Percentiles rank a stretch among this genome's conserved stretches.
phyloP scores from a whole-genome alignment of 2,329 filamentous ascomycete species.

The Fusarium sp. region DNA sequence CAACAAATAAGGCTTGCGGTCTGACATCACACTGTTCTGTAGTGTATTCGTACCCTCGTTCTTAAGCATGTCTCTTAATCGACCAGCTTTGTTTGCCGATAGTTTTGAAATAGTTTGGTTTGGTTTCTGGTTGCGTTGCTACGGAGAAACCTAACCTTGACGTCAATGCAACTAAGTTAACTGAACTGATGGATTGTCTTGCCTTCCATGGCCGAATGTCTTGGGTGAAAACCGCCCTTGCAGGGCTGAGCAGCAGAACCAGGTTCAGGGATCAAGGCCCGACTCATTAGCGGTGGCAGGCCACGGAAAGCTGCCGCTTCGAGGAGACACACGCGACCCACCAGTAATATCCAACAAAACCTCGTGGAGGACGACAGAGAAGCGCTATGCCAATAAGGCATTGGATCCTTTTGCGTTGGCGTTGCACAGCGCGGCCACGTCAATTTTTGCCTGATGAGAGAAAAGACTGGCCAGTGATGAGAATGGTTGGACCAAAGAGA shows the following conservation, averaged over 20 bases:
- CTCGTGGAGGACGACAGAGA: slow-evolving; percentile 16
- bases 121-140: slow-evolving; percentile 35
- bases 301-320: slow-evolving; percentile 34
- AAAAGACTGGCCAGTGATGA: neutral
- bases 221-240: slow-evolving; percentile 7
- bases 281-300: slow-evolving; percentile 2
- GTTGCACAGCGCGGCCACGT: slow-evolving; percentile 36
- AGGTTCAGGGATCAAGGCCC: slow-evolving; percentile 13
- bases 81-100: slow-evolving; percentile 6
- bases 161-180: slow-evolving; percentile 16
- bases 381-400: slow-evolving; percentile 20
- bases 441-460: slow-evolving; percentile 12
- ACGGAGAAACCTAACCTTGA: slow-evolving; percentile 22
- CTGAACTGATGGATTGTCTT: neutral
- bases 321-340: slow-evolving; percentile 19
- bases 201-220: neutral
- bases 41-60: neutral
- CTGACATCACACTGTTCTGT: neutral
- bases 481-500: slow-evolving; percentile 6
- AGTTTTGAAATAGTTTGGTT: slow-evolving; percentile 4
- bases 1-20: neutral
- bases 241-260: slow-evolving; percentile 32
- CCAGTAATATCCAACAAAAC: slow-evolving; percentile 14
- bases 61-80: neutral
- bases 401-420: slow-evolving; percentile 21